Percentiles rank a stretch among this genome's conserved stretches.
These are phyloP conservation scores for Tricholoma terreum DNA, from an alignment of 768 basidiomycete species.

Conservation along the genomic window DNA sequence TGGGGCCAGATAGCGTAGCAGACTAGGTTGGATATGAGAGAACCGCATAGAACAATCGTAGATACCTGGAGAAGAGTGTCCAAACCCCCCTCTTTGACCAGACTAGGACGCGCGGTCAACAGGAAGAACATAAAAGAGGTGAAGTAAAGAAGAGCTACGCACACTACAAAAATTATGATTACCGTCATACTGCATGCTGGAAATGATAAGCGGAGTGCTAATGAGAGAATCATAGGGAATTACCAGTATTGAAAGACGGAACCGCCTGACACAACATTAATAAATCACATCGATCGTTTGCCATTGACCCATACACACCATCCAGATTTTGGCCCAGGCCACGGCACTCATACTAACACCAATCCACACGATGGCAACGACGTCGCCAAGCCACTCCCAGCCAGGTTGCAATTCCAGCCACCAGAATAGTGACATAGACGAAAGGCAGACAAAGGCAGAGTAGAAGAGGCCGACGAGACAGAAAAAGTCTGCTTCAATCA, in stretches of 20 bases:
- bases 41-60: conserved; percentile 76
- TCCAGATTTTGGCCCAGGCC: conserved; percentile 92
- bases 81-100: conserved; percentile 88
- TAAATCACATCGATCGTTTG: background rate
- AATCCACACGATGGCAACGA: conserved; percentile 76
- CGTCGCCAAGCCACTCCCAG: conserved; percentile 72
- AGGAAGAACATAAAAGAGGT: background rate
- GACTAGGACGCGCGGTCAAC: conserved; percentile 34
- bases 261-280: conserved; percentile 41
- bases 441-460: conserved; percentile 67
- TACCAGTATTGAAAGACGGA: conserved; percentile 87
- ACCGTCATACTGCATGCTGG: conserved; percentile 82
- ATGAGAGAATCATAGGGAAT: conserved; percentile 6
- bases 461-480: conserved; percentile 70
- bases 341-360: conserved; percentile 77
- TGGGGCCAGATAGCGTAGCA: conserved; percentile 85
- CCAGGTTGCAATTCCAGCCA: conserved; percentile 69
- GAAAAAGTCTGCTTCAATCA: conserved; percentile 87
- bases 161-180: conserved; percentile 85
- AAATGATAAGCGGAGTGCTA: background rate
- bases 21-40: conserved; percentile 73
- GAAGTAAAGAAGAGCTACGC: conserved; percentile 13
- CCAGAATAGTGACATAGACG: conserved; percentile 78
- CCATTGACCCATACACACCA: conserved; percentile 38
- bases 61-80: conserved; percentile 70